Conservation (phyloP, 352 stramenopile genomes). For the Aphanomyces stellatus region DNA sequence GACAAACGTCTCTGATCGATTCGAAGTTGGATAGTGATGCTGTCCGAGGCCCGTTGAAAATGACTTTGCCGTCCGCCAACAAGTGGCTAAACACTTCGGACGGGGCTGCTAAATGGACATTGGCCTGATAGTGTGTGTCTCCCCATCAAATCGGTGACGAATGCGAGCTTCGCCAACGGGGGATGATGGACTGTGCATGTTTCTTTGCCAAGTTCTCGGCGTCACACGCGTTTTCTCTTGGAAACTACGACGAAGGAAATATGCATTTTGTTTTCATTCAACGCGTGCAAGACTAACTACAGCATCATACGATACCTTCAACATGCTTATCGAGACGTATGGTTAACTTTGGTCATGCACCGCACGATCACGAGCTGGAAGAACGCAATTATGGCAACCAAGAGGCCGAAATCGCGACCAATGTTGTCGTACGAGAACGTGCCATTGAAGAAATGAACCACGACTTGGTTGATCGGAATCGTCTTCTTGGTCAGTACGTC, state of each 20-base stretch:
- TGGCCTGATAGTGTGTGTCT: no score
- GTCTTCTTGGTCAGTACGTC: background rate
- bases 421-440: background rate
- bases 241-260: no score
- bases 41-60: slow-evolving; percentile 50
- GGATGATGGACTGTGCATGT: no score
- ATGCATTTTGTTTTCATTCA: no score
- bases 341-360: background rate
- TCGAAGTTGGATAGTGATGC: slow-evolving; percentile 38
- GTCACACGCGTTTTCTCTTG: no score
- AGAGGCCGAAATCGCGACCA: background rate
- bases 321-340: background rate
- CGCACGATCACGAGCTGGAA: background rate
- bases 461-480: background rate
- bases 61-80: slow-evolving; percentile 58
- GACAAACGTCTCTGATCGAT: slow-evolving; percentile 37
- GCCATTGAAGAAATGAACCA: slow-evolving; percentile 1
- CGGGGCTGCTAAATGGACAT: slow-evolving; percentile 29
- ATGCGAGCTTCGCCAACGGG: no score
- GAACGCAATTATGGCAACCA: background rate
- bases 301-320: background rate
- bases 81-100: slow-evolving; percentile 84
- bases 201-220: no score
- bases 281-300: background rate
- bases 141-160: background rate